Evolutionary conservation across 371 early-diverging fungal species (phyloP).

Genomic region (Modicella reniformis): DNA sequence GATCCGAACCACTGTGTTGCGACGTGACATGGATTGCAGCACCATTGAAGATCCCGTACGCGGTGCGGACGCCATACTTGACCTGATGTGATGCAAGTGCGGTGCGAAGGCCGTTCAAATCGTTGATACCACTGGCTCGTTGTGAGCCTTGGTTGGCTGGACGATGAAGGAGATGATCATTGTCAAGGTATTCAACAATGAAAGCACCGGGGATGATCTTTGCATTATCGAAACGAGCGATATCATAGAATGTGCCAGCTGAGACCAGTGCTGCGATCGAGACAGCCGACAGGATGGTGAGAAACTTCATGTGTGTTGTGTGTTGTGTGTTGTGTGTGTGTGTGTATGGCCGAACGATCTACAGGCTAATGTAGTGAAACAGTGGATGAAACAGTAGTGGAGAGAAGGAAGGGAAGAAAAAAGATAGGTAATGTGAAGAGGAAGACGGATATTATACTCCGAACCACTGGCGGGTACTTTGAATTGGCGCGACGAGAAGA

Average conservation of each 20-base stretch:
- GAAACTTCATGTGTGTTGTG: constrained; percentile 26
- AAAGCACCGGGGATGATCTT: constrained; percentile 16
- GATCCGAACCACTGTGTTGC: constrained; percentile 29
- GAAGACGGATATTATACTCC: too few relatives aligned
- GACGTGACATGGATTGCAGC: constrained; percentile 44
- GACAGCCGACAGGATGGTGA: constrained; percentile 33
- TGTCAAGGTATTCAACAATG: constrained; percentile 39
- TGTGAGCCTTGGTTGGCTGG: background rate
- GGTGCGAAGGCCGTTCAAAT: constrained; percentile 8
- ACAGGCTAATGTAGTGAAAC: background rate
- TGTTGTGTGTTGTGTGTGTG: background rate
- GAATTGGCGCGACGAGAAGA: background rate
- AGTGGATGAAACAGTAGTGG: background rate
- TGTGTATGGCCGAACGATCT: background rate
- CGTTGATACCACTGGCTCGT: constrained; percentile 5
- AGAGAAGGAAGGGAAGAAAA: constrained; percentile 3
- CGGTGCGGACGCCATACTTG: constrained; percentile 37
- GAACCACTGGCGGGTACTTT: background rate
- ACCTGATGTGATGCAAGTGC: constrained; percentile 13
- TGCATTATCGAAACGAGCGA: background rate
- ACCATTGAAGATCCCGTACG: constrained; percentile 40
- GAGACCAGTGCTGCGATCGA: constrained; percentile 38
- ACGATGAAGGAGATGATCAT: background rate
- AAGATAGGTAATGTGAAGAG: background rate
- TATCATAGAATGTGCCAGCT: constrained; percentile 32